These are phyloP conservation scores for Populus trichocarpa DNA, from an alignment of 441 rosid species.

Conservation along the genomic window DNA sequence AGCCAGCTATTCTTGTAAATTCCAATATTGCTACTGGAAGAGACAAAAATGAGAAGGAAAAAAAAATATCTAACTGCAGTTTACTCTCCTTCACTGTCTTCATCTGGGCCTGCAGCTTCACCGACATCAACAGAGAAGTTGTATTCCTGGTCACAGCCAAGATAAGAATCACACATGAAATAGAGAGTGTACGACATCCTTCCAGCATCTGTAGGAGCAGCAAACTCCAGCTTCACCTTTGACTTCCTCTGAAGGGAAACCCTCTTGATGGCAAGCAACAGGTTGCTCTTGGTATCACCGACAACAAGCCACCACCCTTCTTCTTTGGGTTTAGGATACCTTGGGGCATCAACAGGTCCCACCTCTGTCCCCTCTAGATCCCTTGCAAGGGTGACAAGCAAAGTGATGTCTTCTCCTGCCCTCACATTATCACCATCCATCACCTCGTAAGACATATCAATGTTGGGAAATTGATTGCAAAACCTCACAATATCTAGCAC, in stretches of 20 bases:
- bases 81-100: constrained; percentile 31
- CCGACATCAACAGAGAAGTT: constrained; percentile 56
- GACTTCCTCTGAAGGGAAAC: constrained; percentile 77
- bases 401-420: constrained; percentile 57
- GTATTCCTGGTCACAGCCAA: constrained; percentile 92
- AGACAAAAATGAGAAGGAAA: too few relatives aligned
- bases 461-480: constrained; percentile 86
- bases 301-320: constrained; percentile 99
- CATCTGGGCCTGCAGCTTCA: constrained; percentile 44
- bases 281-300: constrained; percentile 80
- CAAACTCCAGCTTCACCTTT: constrained; percentile 73
- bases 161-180: constrained; percentile 88
- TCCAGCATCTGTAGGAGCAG: constrained; percentile 71
- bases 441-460: constrained; percentile 72
- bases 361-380: constrained; percentile 88
- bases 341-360: constrained; percentile 66
- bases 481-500: constrained; percentile 78
- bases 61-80: background rate
- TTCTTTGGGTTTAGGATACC: constrained; percentile 82
- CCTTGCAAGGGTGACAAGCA: constrained; percentile 73
- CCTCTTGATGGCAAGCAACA: constrained; percentile 83
- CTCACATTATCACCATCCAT: constrained; percentile 47
- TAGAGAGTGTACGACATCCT: constrained; percentile 58
- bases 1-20: too few relatives aligned
- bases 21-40: too few relatives aligned